Evolutionary conservation across 2,329 filamentous ascomycete species (phyloP), one percentile per base, ranked within the genome.

Genomic region (Trichoderma atrobrunneum): DNA sequence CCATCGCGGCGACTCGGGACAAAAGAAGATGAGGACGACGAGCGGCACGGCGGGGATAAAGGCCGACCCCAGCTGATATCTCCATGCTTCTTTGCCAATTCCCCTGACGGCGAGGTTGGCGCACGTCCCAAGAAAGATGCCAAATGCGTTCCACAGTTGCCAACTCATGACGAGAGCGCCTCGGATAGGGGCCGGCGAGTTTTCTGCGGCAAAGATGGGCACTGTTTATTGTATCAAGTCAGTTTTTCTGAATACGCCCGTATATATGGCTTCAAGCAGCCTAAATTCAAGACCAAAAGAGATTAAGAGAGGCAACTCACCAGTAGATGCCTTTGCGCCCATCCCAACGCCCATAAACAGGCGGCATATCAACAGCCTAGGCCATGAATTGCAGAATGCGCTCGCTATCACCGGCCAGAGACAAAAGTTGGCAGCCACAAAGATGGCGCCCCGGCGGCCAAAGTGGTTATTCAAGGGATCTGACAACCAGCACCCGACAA

Each of bases 161-260:
- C 93, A 95, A 74, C 90, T 90, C 92, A 95, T 95, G 74, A 95
- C 92, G 21, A 96, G 84, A 8, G 91, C 92, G 74, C 92, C 92
- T 78, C 92, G 88, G 70, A 94, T 90, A 1, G 85, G 80, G 1
- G 91, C 89, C 0, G 92, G 92, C 0, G 90, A 88, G 71, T 89
- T 92, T 80, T 95, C 92, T 2, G 92, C 92, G 0, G 91, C 90
- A 76, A 93, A 95, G 32, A 95, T 90, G 0, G 93, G 92, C 2
- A 93, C 91, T 62, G 85, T 30, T 32, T 1, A 11, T 36, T 14
- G 18, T 32, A 21, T 30, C 11, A 36, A 56, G 43, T 70, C 14
- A 70, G 59, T 39, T 24, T 16, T n/a, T 14, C 39, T n/a, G 26
- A 39, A 16, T 18, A 16, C 24, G 24, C 6, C 39, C 48, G 7